Conservation (phyloP, 176 grass and related monocot genomes). For the Eragrostis curvula region DNA sequence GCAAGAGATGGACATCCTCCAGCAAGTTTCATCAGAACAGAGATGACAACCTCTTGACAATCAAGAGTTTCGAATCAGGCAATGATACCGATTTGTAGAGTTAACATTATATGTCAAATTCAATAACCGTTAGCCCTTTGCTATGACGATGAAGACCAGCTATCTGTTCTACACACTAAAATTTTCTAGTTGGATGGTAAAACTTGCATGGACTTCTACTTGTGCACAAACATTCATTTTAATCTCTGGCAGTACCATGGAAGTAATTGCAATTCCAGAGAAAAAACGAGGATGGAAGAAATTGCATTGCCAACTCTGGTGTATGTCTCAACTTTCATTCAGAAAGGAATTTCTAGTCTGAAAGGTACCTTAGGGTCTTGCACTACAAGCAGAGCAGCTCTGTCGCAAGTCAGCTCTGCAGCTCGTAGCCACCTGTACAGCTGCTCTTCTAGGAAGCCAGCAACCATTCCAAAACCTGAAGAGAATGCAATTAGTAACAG, state of each 20-base stretch:
- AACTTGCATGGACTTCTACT: neutral
- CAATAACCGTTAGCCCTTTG: neutral
- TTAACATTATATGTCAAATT: neutral
- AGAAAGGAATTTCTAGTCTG: neutral
- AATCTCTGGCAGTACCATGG: neutral
- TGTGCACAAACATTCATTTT: no score
- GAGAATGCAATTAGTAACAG: neutral
- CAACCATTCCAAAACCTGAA: slow-evolving; percentile 85
- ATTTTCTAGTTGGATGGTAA: neutral
- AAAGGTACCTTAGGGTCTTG: slow-evolving; percentile 84
- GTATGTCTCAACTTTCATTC: neutral
- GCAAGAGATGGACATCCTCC: slow-evolving; percentile 90
- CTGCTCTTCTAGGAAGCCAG: slow-evolving; percentile 85
- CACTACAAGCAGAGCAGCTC: slow-evolving; percentile 92
- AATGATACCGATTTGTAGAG: neutral
- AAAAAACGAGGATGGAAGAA: neutral
- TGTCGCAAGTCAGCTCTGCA: slow-evolving; percentile 90
- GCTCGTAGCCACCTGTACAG: slow-evolving; percentile 89
- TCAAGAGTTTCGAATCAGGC: slow-evolving; percentile 25
- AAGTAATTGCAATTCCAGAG: neutral
- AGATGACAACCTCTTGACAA: slow-evolving; percentile 96
- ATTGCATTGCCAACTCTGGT: neutral
- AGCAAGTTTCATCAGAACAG: slow-evolving; percentile 95
- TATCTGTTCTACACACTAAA: neutral
- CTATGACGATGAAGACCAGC: neutral